phyloP scores from a whole-genome alignment of 2,329 filamentous ascomycete species.

The Xylaria polymorpha region DNA sequence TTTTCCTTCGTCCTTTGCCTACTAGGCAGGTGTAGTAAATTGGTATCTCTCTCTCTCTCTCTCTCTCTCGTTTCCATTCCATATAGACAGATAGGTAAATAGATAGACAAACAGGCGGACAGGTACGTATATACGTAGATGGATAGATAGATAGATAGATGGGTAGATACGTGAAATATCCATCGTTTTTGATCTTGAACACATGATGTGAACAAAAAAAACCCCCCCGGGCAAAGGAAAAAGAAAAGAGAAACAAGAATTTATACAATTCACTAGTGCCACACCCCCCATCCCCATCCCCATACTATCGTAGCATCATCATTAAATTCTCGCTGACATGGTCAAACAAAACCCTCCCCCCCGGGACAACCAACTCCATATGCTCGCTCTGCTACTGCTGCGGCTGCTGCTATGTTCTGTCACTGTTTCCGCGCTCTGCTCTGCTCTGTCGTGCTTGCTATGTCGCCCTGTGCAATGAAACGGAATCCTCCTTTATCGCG shows the following conservation, averaged over 20 bases:
- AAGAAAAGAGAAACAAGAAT: neutral
- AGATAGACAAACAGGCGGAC: neutral
- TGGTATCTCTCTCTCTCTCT: neutral
- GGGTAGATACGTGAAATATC: neutral
- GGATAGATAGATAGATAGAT: neutral
- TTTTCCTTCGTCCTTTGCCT: neutral
- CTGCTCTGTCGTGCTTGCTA: neutral
- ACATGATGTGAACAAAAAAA: conserved; percentile 6
- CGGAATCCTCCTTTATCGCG: neutral
- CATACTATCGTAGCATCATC: conserved; percentile 22
- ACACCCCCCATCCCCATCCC: conserved; percentile 1
- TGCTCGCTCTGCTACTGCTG: neutral
- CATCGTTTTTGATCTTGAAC: conserved; percentile 6
- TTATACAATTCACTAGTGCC: conserved; percentile 29
- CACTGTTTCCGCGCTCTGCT: neutral
- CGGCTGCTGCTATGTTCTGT: neutral
- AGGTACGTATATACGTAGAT: neutral
- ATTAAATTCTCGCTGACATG: conserved; percentile 10
- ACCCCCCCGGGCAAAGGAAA: no score
- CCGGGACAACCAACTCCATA: neutral
- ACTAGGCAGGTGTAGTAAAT: neutral
- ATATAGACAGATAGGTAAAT: neutral
- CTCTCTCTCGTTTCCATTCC: neutral
- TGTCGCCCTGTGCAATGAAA: neutral
- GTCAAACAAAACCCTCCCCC: neutral